Base-by-base conservation (phyloP, 805 yeast species). In the Spencermartinsiella europaea region DNA sequence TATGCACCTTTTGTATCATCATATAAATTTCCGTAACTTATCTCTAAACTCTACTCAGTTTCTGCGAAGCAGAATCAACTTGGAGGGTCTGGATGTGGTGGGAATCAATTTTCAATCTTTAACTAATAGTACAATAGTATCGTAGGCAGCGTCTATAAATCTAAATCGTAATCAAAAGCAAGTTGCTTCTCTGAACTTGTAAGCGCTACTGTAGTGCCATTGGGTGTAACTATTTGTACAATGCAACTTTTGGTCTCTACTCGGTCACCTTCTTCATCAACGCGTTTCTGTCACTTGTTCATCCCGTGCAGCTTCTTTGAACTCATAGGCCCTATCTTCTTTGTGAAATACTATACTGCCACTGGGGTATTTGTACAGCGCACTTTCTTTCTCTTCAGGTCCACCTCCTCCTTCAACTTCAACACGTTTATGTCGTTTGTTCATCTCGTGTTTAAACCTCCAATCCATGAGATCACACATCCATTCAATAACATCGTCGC, bases 401-500 rank as follows among this genome's bases (percentile, higher is more conserved):
- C 5, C 17, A 10, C 7, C 16, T 7, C 8, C 5, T 8, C 4
- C 25, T 14, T 39, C 33, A 20, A 14, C 16, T 16, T 19, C 8
- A 16, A 2, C 4, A 17, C 16, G 8, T 5, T 46, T 54, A 7
- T 45, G 38, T 50, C 58, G 47, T 17, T 43, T 52, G 37, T 16
- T 22, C 42, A 62, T 57, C 8, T 64, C 54, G 57, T 83, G 88
- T 1, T 76, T 69, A 38, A 85, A 71, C 3, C 69, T 66, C 90
- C 90, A 83, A 3, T 72, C 72, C 35, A 84, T 64, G 48, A 71
- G 70, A 21, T 76, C 74, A 37, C 80, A 70, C 1, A 89, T 67
- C 61, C 78, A 78, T 21, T 83, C 76, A 4, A 86, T 88, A 4
- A 78, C 86, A 54, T 85, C 89, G 59, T 90, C 97, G 64, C 96